A percentile compares a stretch with the other conserved stretches of the same genome.
Evolutionary conservation across 1,139 yeast species (phyloP).

Genomic region (Nematodospora anomalae): DNA sequence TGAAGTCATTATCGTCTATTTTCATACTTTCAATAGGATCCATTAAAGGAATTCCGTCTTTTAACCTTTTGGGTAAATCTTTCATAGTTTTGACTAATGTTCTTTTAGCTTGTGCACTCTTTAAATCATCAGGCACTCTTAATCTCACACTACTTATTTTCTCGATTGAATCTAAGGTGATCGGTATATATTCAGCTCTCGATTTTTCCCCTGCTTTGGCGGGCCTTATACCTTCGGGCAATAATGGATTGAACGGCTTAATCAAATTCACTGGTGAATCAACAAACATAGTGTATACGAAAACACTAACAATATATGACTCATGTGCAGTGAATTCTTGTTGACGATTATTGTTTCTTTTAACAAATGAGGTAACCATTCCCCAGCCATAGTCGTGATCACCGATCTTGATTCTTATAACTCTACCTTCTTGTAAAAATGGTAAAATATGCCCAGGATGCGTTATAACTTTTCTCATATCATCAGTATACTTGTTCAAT

Average conservation of each 20-base stretch:
- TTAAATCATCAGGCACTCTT: constrained; percentile 77
- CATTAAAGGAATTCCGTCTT: constrained; percentile 84
- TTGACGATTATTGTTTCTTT: constrained; percentile 48
- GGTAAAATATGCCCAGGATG: constrained; percentile 88
- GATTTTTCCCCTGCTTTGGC: constrained; percentile 70
- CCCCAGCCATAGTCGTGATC: constrained; percentile 90
- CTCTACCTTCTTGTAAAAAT: constrained; percentile 86
- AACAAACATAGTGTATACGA: constrained; percentile 74
- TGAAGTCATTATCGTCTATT: constrained; percentile 77
- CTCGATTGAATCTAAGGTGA: constrained; percentile 74
- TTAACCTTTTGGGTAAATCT: constrained; percentile 80
- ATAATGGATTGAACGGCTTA: constrained; percentile 68
- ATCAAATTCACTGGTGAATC: constrained; percentile 75
- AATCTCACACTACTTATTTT: constrained; percentile 79
- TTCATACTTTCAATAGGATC: constrained; percentile 94
- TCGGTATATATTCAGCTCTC: constrained; percentile 77
- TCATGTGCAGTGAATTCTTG: constrained; percentile 74
- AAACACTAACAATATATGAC: constrained; percentile 81
- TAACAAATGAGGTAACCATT: constrained; percentile 73
- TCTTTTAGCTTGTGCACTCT: constrained; percentile 66
- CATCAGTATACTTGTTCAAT: constrained; percentile 67
- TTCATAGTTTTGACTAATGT: constrained; percentile 74
- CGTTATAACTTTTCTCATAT: constrained; percentile 78
- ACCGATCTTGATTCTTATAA: constrained; percentile 64
- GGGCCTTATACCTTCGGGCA: constrained; percentile 90